phyloP scores from a whole-genome alignment of 331 rosid genomes.

The Quercus lobata region DNA sequence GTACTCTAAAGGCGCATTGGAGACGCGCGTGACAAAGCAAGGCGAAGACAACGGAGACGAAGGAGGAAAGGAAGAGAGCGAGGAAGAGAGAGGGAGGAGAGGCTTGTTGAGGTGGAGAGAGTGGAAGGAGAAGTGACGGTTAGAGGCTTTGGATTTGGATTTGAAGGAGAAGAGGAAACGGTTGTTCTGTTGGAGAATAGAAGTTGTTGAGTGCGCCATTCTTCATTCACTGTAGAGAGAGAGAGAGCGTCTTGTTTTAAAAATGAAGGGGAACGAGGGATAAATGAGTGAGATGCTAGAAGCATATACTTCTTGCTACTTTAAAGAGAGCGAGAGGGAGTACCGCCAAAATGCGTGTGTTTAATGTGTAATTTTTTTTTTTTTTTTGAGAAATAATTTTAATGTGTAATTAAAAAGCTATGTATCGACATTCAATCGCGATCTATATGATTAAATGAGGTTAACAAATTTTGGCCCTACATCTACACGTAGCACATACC shows the following conservation, averaged over 20 bases:
- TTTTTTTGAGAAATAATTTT: too few species aligned
- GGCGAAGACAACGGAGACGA: constrained; percentile 3
- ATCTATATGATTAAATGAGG: too few species aligned
- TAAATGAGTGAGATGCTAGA: constrained; percentile 25
- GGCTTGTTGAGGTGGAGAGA: constrained; percentile 33
- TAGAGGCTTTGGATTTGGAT: constrained; percentile 24
- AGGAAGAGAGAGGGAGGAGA: constrained; percentile 15
- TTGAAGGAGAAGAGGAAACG: constrained; percentile 36
- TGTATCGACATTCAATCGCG: too few species aligned
- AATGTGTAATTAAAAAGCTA: too few species aligned
- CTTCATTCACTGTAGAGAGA: neutral
- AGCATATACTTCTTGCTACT: constrained; percentile 22
- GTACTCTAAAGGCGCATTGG: constrained; percentile 61
- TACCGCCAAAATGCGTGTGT: too few species aligned
- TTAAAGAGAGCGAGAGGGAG: neutral
- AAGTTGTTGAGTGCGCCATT: constrained; percentile 55
- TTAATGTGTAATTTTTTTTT: too few species aligned
- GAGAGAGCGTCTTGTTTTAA: neutral
- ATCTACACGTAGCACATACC: neutral
- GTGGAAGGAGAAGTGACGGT: neutral
- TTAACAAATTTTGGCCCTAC: neutral
- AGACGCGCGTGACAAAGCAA: constrained; percentile 43
- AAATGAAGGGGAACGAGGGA: neutral
- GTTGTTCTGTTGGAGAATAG: constrained; percentile 38
- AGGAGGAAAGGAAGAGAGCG: constrained; percentile 16